A percentile compares a stretch with the other conserved stretches of the same genome.
Conservation (phyloP, 1,284 basidiomycete species). For the Serendipita sp. region DNA sequence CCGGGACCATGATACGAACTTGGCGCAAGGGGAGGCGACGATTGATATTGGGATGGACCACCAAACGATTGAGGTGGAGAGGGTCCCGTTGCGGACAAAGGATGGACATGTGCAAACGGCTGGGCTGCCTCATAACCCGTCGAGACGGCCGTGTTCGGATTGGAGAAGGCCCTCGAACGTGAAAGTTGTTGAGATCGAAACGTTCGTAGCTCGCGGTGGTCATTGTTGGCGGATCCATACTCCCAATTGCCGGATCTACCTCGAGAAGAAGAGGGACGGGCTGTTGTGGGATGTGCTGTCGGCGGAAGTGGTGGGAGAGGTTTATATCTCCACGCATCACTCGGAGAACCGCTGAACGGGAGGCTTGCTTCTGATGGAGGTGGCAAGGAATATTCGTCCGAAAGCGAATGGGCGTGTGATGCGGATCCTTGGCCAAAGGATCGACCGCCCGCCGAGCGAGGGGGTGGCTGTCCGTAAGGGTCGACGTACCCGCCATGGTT, state of each 20-base stretch:
- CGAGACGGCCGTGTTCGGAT: background rate
- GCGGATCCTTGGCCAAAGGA: background rate
- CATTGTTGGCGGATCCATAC: background rate
- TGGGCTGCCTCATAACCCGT: background rate
- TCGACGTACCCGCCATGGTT: background rate
- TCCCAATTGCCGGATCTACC: background rate
- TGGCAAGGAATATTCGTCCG: background rate
- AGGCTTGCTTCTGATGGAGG: background rate
- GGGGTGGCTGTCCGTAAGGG: background rate
- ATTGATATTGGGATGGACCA: background rate
- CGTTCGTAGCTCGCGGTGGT: background rate
- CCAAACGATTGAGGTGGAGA: background rate
- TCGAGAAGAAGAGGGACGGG: background rate
- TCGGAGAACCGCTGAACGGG: background rate
- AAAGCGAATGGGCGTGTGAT: background rate
- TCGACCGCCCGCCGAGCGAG: background rate
- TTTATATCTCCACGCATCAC: conserved; percentile 1
- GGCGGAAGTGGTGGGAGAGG: conserved; percentile 1
- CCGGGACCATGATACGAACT: background rate
- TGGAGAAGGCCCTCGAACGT: background rate
- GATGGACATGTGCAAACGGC: background rate
- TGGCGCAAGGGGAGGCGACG: background rate
- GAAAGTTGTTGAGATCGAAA: background rate
- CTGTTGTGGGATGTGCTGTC: background rate
- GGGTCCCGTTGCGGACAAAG: background rate